Percentiles rank a stretch among this genome's conserved stretches.
Conservation (phyloP, 805 yeast genomes). For the Yarrowia bubula region DNA sequence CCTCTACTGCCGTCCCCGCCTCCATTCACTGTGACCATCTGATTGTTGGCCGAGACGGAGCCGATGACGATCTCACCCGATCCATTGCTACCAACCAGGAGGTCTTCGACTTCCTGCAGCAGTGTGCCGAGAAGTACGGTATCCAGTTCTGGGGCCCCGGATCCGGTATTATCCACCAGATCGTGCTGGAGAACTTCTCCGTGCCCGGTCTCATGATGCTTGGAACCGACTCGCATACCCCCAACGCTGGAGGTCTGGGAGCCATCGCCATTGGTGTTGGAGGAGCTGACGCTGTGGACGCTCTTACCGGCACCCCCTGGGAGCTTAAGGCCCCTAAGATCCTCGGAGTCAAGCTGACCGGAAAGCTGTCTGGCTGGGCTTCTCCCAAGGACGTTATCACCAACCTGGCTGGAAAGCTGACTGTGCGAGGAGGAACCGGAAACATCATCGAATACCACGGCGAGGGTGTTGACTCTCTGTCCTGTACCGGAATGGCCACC, state of each 20-base stretch:
- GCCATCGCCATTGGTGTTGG: conserved; percentile 99
- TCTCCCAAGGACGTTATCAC: conserved; percentile 97
- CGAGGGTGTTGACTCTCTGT: conserved; percentile 81
- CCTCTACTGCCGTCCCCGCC: conserved; percentile 84
- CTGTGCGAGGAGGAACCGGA: conserved; percentile 99
- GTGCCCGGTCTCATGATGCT: conserved; percentile 97
- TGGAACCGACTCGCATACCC: conserved; percentile 98
- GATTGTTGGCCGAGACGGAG: conserved; percentile 95
- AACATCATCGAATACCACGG: conserved; percentile 95
- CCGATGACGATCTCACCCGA: conserved; percentile 71
- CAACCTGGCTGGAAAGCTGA: conserved; percentile 83
- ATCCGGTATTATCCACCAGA: conserved; percentile 97
- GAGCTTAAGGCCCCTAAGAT: conserved; percentile 96
- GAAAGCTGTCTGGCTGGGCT: conserved; percentile 87
- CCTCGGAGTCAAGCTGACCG: conserved; percentile 90
- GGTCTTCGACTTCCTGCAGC: conserved; percentile 89
- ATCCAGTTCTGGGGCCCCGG: conserved; percentile 99
- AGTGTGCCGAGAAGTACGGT: conserved; percentile 92
- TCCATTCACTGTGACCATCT: conserved; percentile 98
- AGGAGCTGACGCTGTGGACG: conserved; percentile 99
- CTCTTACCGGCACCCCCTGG: conserved; percentile 96
- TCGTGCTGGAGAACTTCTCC: conserved; percentile 92
- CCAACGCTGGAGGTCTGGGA: conserved; percentile 98
- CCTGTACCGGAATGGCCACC: conserved; percentile 99
- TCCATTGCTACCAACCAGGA: conserved; percentile 88